A percentile compares a stretch with the other conserved stretches of the same genome.
Evolutionary conservation across 23 red algal genomes (phyloP).

Genomic region (Gracilaria caudata): DNA sequence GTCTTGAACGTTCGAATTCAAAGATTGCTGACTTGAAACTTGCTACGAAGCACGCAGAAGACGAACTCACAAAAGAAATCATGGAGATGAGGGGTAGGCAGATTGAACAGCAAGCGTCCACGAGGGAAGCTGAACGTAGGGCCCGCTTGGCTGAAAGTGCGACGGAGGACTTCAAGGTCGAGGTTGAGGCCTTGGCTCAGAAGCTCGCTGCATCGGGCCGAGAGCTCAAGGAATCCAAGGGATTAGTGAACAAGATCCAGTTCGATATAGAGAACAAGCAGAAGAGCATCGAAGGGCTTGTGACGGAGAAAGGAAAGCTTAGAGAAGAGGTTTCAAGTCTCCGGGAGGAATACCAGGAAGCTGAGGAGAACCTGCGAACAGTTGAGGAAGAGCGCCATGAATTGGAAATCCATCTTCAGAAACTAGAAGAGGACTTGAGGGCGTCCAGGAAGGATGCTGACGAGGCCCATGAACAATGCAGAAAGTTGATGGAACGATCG

Average conservation of each 20-base stretch:
- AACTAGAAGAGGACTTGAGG: not conserved
- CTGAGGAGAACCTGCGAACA: not conserved
- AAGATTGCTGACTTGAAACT: conserved; percentile 50
- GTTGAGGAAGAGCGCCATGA: conserved; percentile 8
- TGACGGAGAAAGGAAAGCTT: conserved; percentile 8
- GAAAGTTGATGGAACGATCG: not conserved
- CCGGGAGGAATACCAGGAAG: not conserved
- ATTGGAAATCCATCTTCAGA: not conserved
- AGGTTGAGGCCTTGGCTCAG: conserved; percentile 36
- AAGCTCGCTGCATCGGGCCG: not conserved
- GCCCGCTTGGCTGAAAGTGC: conserved; percentile 31
- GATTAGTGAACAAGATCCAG: not conserved
- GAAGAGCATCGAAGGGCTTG: conserved; percentile 6
- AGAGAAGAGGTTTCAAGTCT: not conserved
- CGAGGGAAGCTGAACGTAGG: conserved; percentile 43
- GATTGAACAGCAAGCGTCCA: conserved; percentile 17
- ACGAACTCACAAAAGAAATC: conserved; percentile 34
- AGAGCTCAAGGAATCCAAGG: conserved; percentile 4
- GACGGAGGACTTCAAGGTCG: conserved; percentile 27
- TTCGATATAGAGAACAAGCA: not conserved
- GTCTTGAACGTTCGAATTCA: conserved; percentile 42
- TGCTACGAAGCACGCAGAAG: conserved; percentile 26
- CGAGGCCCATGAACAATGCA: conserved; percentile 12
- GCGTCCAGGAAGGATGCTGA: not conserved
- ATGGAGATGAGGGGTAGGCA: conserved; percentile 20